Evolutionary conservation across 139 green algal species (phyloP).

Genomic region (Picochlorum sp.): DNA sequence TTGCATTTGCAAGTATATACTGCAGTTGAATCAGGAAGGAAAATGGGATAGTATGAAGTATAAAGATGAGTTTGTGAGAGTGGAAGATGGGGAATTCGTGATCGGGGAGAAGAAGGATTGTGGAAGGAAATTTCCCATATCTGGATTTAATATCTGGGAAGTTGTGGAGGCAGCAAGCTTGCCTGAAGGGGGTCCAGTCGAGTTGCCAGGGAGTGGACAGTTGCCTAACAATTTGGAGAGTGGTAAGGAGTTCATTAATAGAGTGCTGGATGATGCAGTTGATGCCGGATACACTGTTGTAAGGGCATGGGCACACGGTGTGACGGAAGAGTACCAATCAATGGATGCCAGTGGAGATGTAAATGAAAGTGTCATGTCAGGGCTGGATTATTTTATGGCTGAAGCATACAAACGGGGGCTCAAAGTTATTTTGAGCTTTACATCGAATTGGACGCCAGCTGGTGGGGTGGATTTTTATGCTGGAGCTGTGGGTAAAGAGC

Average conservation of each 20-base stretch:
- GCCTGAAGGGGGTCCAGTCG: not conserved
- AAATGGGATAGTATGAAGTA: not conserved
- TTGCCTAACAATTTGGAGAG: not conserved
- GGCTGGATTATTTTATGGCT: slow-evolving; percentile 24
- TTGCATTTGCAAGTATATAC: not conserved
- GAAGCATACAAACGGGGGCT: slow-evolving; percentile 15
- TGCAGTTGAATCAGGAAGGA: not conserved
- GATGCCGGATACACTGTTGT: slow-evolving; percentile 21
- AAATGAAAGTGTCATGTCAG: slow-evolving; percentile 26
- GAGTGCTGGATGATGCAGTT: slow-evolving; percentile 21
- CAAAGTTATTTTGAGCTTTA: slow-evolving; percentile 35
- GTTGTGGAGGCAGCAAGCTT: not conserved
- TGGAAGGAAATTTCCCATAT: slow-evolving; percentile 7
- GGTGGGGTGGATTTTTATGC: slow-evolving; percentile 32
- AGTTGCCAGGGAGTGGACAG: not conserved
- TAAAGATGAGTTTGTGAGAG: slow-evolving; percentile 10
- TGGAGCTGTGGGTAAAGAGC: slow-evolving; percentile 8
- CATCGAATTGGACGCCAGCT: slow-evolving; percentile 32
- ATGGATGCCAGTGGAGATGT: slow-evolving; percentile 9
- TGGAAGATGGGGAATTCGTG: slow-evolving; percentile 18
- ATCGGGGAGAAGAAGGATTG: slow-evolving; percentile 5
- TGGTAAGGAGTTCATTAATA: slow-evolving; percentile 14
- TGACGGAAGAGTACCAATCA: slow-evolving; percentile 13
- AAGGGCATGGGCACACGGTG: slow-evolving; percentile 21
- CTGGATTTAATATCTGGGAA: slow-evolving; percentile 10